Base-by-base conservation (phyloP, 495 filamentous ascomycete species). In the Aspergillus affinis region DNA sequence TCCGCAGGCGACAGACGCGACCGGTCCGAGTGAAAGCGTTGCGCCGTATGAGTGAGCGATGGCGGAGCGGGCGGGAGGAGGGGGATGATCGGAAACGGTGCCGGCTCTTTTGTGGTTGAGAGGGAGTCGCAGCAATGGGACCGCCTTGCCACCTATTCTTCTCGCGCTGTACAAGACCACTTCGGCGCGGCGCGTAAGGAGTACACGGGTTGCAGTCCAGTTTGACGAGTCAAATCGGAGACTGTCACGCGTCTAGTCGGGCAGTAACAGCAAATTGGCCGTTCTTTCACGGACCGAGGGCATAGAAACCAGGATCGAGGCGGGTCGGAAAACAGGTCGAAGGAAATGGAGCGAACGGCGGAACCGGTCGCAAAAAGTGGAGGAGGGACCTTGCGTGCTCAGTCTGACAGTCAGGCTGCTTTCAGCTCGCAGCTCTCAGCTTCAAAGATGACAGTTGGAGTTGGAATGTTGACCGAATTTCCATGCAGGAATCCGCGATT, bases 201-300 rank as follows among this genome's bases (percentile, higher is more conserved):
- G 56, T 55, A 57, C 65, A 49, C 54, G n/a, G 48, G 46, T 17
- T 19, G 44, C 52, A 47, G 58, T 62, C 65, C 62, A 63, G 62
- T 59, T 54, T 65, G 62, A 15, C 60, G 57, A 52, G 18, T 54
- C 18, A 27, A 46, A 48, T 26, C 27, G 32, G 30, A 10, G 23
- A 32, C 26, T 1, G 12, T 23, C n/a, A 7, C 27, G 8, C 19
- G 15, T 52, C 53, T 60, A 60, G 50, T 67, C 59, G 48, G 61
- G 65, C 13, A 41, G 36, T 15, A 59, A 30, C 21, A 58, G 57
- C 29, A 59, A 26, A 20, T 54, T 49, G 26, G 54, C 41, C 15
- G 53, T 54, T 45, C 49, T 51, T 3, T 54, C 48, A 46, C 47
- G 61, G 58, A 50, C 59, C 48, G 57, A 49, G 61, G 56, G 63